Base-by-base conservation (phyloP, 2,329 filamentous ascomycete genomes). In the Trichocomaceae sp. region DNA sequence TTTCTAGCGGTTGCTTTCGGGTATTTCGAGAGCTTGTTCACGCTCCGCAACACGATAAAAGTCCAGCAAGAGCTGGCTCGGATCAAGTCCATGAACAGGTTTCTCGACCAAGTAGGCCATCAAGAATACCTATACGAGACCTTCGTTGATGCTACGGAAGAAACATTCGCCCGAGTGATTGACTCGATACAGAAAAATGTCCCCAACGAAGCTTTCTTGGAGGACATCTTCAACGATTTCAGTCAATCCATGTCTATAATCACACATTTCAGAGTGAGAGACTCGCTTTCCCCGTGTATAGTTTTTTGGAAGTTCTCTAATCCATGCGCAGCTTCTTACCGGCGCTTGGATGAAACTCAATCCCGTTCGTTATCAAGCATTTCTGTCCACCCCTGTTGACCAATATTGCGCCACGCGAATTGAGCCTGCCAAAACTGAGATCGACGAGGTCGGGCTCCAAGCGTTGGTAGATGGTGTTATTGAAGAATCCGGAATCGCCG, bases 11-110 rank as follows among this genome's bases (percentile, higher is more conserved):
- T 96, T 67, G 90, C 86, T 22, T 99, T 95, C 71, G 85, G 85
- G 60, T 97, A 96, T 72, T 96, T 95, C 67, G 93, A 99, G 72
- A 86, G 84, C 46, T 79, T 97, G 53, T 78, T 92, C 63, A 82
- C 83, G 60, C 75, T 81, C 47, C 83, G 83, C 62, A 84, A 90
- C 67, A 75, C 76, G 55, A 75, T 76, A 59, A 82, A 84, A 61
- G 77, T 95, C 56, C 78, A 84, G 35, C 80, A 80, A 61, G 92
- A 97, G 72, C 76, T 84, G 55, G 78, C 80, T 22, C 85, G 92
- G 35, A 78, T 97, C 52, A 82, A 79, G 58, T 84, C 81, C 26
- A 77, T 96, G 61, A 86, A 83, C 66, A 81, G 84, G 58, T 79
- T 88, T 58, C 79, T 96, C 60, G 79, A 83, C 60, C 81, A 79